Evolutionary conservation across 441 rosid genomes (phyloP).

Genomic region (Corymbia calophylla): DNA sequence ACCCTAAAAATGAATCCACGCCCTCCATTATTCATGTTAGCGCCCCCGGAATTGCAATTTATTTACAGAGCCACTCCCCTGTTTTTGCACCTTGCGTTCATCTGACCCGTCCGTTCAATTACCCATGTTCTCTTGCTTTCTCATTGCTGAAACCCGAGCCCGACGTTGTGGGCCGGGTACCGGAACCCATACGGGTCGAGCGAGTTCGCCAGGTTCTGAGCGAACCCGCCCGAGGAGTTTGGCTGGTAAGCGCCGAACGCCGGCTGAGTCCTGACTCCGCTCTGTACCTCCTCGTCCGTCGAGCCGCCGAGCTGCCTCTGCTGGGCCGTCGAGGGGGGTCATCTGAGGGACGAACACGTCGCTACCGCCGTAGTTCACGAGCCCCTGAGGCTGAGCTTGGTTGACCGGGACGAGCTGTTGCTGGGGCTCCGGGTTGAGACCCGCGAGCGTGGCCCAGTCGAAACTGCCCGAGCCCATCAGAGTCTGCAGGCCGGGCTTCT

Average conservation of each 20-base stretch:
- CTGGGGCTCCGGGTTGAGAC: slow-evolving; percentile 40
- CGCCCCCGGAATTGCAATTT: slow-evolving; percentile 32
- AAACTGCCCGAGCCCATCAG: slow-evolving; percentile 40
- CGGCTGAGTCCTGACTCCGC: slow-evolving; percentile 41
- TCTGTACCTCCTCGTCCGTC: slow-evolving; percentile 65
- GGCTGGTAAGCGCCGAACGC: slow-evolving; percentile 7
- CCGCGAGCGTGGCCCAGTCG: slow-evolving; percentile 78
- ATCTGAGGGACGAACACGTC: slow-evolving; percentile 27
- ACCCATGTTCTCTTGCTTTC: not conserved
- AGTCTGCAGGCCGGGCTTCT: slow-evolving; percentile 24
- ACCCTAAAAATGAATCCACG: not conserved
- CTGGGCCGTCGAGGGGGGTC: slow-evolving; percentile 11
- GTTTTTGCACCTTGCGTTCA: not conserved
- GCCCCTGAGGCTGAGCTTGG: slow-evolving; percentile 24
- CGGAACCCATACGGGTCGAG: slow-evolving; percentile 52
- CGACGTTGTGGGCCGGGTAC: slow-evolving; percentile 39
- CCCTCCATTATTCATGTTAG: slow-evolving; percentile 10
- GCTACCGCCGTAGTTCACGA: slow-evolving; percentile 16
- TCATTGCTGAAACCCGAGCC: slow-evolving; percentile 54
- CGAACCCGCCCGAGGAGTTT: slow-evolving; percentile 24
- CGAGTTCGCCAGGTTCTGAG: slow-evolving; percentile 28
- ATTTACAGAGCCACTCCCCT: slow-evolving; percentile 38
- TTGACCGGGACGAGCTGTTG: slow-evolving; percentile 27
- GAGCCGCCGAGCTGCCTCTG: slow-evolving; percentile 10
- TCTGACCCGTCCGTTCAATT: not conserved